Base-by-base conservation (phyloP, 2,329 filamentous ascomycete genomes). In the Hortaea werneckii region DNA sequence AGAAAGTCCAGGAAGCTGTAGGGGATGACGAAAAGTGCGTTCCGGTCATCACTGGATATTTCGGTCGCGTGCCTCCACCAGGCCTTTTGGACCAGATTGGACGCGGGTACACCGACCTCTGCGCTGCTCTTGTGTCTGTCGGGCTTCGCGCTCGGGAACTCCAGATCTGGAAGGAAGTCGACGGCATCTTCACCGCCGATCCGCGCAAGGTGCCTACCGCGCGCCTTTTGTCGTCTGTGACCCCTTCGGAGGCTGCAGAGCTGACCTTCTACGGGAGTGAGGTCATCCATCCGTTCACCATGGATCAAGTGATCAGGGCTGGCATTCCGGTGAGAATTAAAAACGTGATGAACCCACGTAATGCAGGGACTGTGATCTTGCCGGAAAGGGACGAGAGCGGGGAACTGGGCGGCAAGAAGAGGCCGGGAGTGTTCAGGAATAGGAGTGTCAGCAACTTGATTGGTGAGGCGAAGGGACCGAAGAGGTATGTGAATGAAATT, bases 91-190 rank as follows among this genome's bases (percentile, higher is more conserved):
- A 90, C 57, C 85, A 94, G 56, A 86, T 98, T 52, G 92, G 92
- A 13, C 83, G 92, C 57, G 92, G 92, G 29, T 98, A 98, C 67
- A 96, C 92, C 7, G 92, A 98, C 67, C 77, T 98, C 40, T 96
- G 92, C 64, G 90, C 92, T 9, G 89, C 92, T 5, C 74, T 98
- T 11, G 83, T 89, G 43, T 88, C 92, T 1, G 90, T 98, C 7
- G 90, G 88, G 4, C 72, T 94, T n/a, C 74, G 79, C 57, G 92
- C 92, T 1, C 73, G 83, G 44, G 92, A 98, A 66, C 76, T 98
- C 43, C 92, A 98, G 66, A 85, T 98, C 52, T 96, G 92, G 92
- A 98, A 98, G 71, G 92, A 98, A 65, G 92, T 98, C 5, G 92
- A 98, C 65, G 89, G 88, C 48, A 94, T 96, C 62, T 92, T 95